Conservation (phyloP, 164 flowering plant species). For the Chimonanthus praecox region DNA sequence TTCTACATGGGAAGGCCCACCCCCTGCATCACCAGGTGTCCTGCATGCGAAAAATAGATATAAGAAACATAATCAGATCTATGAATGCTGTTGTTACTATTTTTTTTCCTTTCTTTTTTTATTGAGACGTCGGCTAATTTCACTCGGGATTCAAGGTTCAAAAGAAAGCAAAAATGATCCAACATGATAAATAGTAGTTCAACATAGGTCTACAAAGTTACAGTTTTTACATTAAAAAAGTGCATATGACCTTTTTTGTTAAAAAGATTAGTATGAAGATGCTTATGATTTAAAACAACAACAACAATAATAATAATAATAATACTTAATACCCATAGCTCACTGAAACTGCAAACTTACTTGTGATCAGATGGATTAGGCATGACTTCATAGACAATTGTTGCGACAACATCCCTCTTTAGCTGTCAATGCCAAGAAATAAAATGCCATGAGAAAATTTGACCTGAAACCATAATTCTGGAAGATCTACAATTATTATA, state of each 20-base stretch:
- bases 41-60: constrained; percentile 23
- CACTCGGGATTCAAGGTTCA: not conserved
- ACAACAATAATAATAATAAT: not conserved
- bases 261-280: not conserved
- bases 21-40: constrained; percentile 46
- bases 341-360: constrained; percentile 35
- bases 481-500: constrained; percentile 13
- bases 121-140: not conserved
- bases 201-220: not conserved
- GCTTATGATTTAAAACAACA: not conserved
- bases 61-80: not conserved
- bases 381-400: constrained; percentile 84
- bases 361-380: constrained; percentile 99
- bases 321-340: not conserved
- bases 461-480: not conserved
- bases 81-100: not conserved
- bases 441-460: constrained; percentile 12
- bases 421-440: constrained; percentile 42
- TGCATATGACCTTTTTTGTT: not conserved
- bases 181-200: not conserved
- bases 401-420: constrained; percentile 93
- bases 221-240: not conserved
- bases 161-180: not conserved
- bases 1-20: constrained; percentile 50
- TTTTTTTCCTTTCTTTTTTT: not conserved